Conservation (phyloP, 2,329 filamentous ascomycete species). For the Phialemonium atrogriseum region DNA sequence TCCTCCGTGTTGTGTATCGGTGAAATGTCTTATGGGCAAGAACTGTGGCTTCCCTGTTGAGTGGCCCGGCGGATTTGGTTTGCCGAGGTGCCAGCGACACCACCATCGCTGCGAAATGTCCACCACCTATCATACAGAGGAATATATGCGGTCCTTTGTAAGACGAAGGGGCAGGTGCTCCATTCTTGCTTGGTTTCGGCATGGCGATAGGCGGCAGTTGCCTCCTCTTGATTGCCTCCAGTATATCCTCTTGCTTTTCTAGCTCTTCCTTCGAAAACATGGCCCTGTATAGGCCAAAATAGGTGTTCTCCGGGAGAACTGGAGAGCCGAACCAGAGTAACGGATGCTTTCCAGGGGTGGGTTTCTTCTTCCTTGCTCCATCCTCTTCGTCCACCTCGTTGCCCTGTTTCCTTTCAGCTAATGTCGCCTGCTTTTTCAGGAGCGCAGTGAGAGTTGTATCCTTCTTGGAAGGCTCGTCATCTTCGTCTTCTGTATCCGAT, state of each 20-base stretch:
- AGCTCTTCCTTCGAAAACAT: conserved; percentile 69
- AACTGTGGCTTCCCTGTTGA: conserved; percentile 80
- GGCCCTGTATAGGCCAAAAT: conserved; percentile 77
- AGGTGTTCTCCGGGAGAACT: conserved; percentile 65
- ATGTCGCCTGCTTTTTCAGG: conserved; percentile 73
- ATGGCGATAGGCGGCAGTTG: conserved; percentile 59
- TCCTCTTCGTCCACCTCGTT: conserved; percentile 39
- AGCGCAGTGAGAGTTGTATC: conserved; percentile 68
- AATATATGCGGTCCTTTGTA: conserved; percentile 80
- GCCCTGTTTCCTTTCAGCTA: conserved; percentile 42
- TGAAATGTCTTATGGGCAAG: conserved; percentile 97
- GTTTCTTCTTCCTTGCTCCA: conserved; percentile 35
- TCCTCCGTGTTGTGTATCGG: conserved; percentile 88
- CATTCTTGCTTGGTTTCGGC: conserved; percentile 48
- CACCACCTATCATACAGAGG: conserved; percentile 96
- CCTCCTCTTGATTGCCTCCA: conserved; percentile 65
- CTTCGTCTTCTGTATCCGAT: conserved; percentile 61
- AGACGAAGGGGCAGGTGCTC: conserved; percentile 42
- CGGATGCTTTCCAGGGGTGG: conserved; percentile 58
- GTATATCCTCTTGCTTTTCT: conserved; percentile 49
- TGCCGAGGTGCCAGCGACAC: conserved; percentile 78
- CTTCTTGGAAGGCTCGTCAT: conserved; percentile 40
- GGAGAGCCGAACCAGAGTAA: conserved; percentile 81
- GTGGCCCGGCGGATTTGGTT: conserved; percentile 58
- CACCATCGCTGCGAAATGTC: conserved; percentile 95